Evolutionary conservation across 116 monocot species (phyloP), one percentile per base, ranked within the genome.

Genomic region (Phalaenopsis hybrid): DNA sequence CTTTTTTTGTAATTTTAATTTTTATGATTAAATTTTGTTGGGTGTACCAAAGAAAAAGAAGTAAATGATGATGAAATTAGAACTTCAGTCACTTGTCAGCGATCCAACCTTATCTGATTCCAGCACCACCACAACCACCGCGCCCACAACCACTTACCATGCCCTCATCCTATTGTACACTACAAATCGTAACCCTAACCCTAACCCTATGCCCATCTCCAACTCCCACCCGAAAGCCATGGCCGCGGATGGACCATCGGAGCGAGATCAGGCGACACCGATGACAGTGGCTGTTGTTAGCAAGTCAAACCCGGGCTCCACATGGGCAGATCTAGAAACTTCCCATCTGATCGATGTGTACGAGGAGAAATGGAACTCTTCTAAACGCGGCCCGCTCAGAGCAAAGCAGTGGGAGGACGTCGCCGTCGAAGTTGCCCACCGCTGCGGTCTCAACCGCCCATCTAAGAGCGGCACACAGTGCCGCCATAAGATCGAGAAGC

Each of bases 401-500:
- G 86, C 92, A 5, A 82, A 76, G 67, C 89, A 92, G 83, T 92
- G 92, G 92, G 90, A 92, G 55, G 86, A 85, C 17, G 86, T 92
- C 57, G 88, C 92, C 34, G 77, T 81, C 79, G 81, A 80, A 31
- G 84, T 89, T 81, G 88, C 90, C 51, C 76, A 78, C 75, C 86
- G 88, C 21, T 79, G 84, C 73, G 81, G 83, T 77, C 43, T 50
- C 61, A 23, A n/a, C 34, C 74, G 18, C 0, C 82, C 79, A 43
- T 50, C 88, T 67, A 92, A 88, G 83, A 83, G 85, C 63, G 92
- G 90, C 68, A 90, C 88, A 50, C 92, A 92, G 90, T 92, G 92
- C 83, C 90, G 92, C 70, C 92, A 92, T 83, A 92, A 92, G 90
- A 76, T 92, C 41, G 92, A 92, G 92, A 92, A 92, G 81, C 92